phyloP scores from a whole-genome alignment of 23 red algal genomes.

The Gracilaria vermiculophylla region DNA sequence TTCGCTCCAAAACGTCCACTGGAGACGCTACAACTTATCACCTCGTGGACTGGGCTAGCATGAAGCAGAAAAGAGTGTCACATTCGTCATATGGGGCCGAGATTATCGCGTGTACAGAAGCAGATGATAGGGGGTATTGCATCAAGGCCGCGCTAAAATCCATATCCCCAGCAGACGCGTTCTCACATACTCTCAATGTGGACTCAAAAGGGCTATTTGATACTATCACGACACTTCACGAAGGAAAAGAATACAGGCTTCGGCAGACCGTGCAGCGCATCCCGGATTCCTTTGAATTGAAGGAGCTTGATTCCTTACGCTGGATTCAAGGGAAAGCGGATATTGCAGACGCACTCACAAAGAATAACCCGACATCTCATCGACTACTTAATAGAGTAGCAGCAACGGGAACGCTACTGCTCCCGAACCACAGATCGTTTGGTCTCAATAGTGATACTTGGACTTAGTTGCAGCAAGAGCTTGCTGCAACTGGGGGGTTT shows the following conservation, averaged over 20 bases:
- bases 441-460: neutral
- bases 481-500: conserved; percentile 1
- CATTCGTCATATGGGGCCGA: conserved; percentile 41
- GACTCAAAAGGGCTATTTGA: conserved; percentile 33
- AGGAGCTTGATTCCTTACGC: neutral
- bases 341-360: conserved; percentile 18
- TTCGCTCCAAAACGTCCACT: neutral
- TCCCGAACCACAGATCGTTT: neutral
- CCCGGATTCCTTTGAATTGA: neutral
- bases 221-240: conserved; percentile 22
- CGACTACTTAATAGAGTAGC: neutral
- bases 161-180: neutral
- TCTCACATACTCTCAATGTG: neutral
- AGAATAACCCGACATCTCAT: neutral
- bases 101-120: conserved; percentile 24
- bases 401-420: neutral
- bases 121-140: neutral
- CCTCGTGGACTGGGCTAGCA: neutral
- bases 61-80: neutral
- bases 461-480: conserved; percentile 2
- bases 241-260: conserved; percentile 14
- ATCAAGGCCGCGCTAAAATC: neutral
- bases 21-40: neutral
- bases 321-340: conserved; percentile 7
- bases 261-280: conserved; percentile 29